phyloP scores from a whole-genome alignment of 2,329 filamentous ascomycete species.

The Rugonectria rugulosa region DNA sequence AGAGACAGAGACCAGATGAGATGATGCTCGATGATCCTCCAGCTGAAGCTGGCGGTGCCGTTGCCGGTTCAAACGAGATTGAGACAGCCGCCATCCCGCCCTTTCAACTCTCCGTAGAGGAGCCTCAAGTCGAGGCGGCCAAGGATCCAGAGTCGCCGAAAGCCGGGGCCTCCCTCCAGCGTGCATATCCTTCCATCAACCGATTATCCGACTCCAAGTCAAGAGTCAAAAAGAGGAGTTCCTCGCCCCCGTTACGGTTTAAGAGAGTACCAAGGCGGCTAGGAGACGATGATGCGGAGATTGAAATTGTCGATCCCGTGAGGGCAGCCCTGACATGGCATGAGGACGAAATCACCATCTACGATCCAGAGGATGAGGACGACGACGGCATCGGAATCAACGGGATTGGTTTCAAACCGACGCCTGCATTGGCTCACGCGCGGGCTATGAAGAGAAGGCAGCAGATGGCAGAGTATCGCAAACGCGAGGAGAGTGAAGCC shows the following conservation, averaged over 20 bases:
- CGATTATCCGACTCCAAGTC: slow-evolving; percentile 50
- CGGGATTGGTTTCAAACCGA: slow-evolving; percentile 72
- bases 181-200: slow-evolving; percentile 49
- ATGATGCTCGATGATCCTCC: slow-evolving; percentile 40
- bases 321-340: slow-evolving; percentile 71
- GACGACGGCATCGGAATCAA: slow-evolving; percentile 74
- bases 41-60: slow-evolving; percentile 12
- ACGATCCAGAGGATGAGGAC: slow-evolving; percentile 69
- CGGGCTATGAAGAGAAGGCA: slow-evolving; percentile 64
- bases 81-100: slow-evolving; percentile 16
- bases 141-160: slow-evolving; percentile 20
- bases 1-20: slow-evolving; percentile 48
- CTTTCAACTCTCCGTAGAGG: slow-evolving; percentile 5
- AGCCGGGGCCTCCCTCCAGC: slow-evolving; percentile 35
- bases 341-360: slow-evolving; percentile 72
- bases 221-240: slow-evolving; percentile 44
- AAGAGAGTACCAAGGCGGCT: slow-evolving; percentile 32
- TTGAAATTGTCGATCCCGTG: slow-evolving; percentile 58
- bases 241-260: slow-evolving; percentile 49
- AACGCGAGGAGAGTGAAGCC: slow-evolving; percentile 67
- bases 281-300: slow-evolving; percentile 43
- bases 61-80: slow-evolving; percentile 19
- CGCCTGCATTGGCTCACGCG: slow-evolving; percentile 65
- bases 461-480: slow-evolving; percentile 69
- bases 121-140: slow-evolving; percentile 10